Base-by-base conservation (phyloP, 805 yeast genomes). In the Candida piceae region DNA sequence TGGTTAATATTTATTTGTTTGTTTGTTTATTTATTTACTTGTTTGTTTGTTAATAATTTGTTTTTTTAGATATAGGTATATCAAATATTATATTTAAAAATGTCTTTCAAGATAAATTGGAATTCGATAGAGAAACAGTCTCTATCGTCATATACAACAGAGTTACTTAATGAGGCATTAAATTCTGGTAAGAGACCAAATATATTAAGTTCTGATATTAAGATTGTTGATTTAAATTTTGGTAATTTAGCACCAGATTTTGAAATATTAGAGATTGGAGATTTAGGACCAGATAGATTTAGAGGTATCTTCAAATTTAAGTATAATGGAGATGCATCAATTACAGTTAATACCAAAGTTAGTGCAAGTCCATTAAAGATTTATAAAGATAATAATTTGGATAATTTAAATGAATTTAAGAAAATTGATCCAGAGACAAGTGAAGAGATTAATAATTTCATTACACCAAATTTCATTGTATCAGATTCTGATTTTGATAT, bases 81-180 rank as follows among this genome's bases (percentile, higher is more conserved):
- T n/a, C n/a, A n/a, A n/a, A n/a, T n/a, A n/a, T n/a, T n/a, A n/a
- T n/a, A 20, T 20, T 20, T 27, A 12, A 19, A 22, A 9, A 84
- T 84, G 94, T 82, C 93, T 7, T 84, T 86, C 52, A 74, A 80
- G 42, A 80, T 84, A 45, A 76, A 80, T 58, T 85, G 95, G 95
- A 71, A 74, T 42, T 70, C 84, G 7, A 68, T 85, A 28, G 86
- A 84, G 45, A 70, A 78, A 39, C 80, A 78, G 34, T 70, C 80
- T 22, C 66, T 81, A 45, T 67, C 78, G 19, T 62, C 66, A 20
- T 80, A 84, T 72, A 76, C 85, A 7, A 70, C 70, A 35, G 80
- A 78, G 37, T 64, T 84, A 28, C 62, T 84, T 13, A 80, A 84
- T 21, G 82, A 77, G 40, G 84, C 90, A 0, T 67, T 84, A 29